Base-by-base conservation (phyloP, 2,329 filamentous ascomycete genomes). In the Zasmidium angulare region DNA sequence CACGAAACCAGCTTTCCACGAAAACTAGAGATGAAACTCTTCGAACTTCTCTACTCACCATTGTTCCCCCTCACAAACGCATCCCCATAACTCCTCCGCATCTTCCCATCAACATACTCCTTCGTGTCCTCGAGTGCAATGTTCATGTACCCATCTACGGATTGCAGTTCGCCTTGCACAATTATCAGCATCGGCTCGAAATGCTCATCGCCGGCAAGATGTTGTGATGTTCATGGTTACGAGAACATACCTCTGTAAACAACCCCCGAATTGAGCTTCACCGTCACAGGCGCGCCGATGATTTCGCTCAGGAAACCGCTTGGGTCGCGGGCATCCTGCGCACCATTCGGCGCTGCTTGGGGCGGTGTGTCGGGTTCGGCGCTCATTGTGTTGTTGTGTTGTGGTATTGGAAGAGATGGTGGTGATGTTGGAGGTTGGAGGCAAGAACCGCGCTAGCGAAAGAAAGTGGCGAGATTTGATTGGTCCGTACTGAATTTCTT, bases 141-240 rank as follows among this genome's bases (percentile, higher is more conserved):
- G 79, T 99, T 99, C 95, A 99, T 99, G 79, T 98, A 99, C 54
- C 95, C 95, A 76, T 99, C 95, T 52, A 99, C 93, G 0, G 93
- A 96, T 75, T 98, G 93, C 40, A 98, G 84, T 75, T 97, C 92
- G 68, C 95, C 93, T 97, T 63, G 49, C 6, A n/a, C 22, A 7
- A 4, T 24, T 1, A 43, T 62, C 31, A 63, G 50, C 46, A 59
- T 31, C 47, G n/a, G n/a, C n/a, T n/a, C n/a, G n/a, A n/a, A n/a
- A n/a, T n/a, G n/a, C n/a, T n/a, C n/a, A n/a, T n/a, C n/a, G n/a
- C n/a, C n/a, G n/a, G n/a, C n/a, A n/a, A n/a, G n/a, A n/a, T n/a
- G n/a, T n/a, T n/a, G n/a, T n/a, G n/a, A n/a, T n/a, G n/a, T n/a
- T n/a, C n/a, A n/a, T n/a, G n/a, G n/a, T n/a, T n/a, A n/a, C n/a